These are phyloP conservation scores for Candida boidinii DNA, from an alignment of 805 yeast species.

Conservation along the genomic window DNA sequence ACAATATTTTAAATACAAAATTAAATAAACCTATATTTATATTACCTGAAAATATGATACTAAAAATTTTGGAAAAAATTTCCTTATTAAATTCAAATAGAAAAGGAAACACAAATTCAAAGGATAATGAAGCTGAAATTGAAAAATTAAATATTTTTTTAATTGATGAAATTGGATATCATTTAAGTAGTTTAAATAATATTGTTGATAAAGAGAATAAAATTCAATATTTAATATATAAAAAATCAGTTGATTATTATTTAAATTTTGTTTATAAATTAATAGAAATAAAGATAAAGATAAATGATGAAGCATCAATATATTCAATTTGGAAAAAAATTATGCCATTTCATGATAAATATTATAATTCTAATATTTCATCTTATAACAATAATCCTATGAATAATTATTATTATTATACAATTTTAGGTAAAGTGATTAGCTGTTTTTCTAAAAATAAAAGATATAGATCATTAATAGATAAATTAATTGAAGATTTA, in stretches of 20 bases:
- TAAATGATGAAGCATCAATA: conserved; percentile 19
- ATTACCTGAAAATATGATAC: too few relatives aligned
- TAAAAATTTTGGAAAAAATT: too few relatives aligned
- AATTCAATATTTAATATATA: conserved; percentile 8
- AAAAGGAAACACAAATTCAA: too few relatives aligned
- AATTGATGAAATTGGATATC: conserved; percentile 11
- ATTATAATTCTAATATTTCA: conserved; percentile 15
- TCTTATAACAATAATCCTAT: conserved; percentile 17
- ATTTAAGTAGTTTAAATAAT: neutral
- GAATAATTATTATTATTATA: conserved; percentile 22
- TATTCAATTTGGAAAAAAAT: conserved; percentile 20
- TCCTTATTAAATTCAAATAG: too few relatives aligned
- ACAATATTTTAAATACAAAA: conserved; percentile 6
- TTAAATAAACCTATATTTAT: too few relatives aligned
- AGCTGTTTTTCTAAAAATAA: conserved; percentile 20
- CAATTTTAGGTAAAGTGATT: conserved; percentile 17
- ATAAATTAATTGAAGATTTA: conserved; percentile 17
- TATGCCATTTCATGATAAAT: conserved; percentile 21
- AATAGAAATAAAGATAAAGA: conserved; percentile 15
- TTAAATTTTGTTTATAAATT: conserved; percentile 19
- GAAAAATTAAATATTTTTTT: conserved; percentile 5
- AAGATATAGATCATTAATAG: conserved; percentile 19
- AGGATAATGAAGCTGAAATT: too few relatives aligned
- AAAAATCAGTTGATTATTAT: conserved; percentile 15
- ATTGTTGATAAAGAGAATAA: conserved; percentile 1